Evolutionary conservation across 2,329 filamentous ascomycete species (phyloP).

Genomic region (Trichoderma sp.): DNA sequence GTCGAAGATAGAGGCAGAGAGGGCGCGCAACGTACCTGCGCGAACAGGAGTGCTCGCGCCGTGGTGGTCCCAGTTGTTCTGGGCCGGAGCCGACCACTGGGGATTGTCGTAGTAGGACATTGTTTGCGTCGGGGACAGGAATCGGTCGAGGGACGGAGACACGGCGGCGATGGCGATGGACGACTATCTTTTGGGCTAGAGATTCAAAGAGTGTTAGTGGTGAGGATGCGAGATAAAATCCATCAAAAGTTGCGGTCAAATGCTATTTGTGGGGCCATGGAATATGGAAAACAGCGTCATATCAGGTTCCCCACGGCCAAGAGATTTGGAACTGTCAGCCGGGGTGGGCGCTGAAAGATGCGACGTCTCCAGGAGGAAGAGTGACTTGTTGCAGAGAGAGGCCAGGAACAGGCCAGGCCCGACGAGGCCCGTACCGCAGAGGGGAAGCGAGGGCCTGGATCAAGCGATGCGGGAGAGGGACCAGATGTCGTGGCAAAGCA

Average conservation of each 20-base stretch:
- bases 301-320: constrained; percentile 16
- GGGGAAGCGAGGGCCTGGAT: constrained; percentile 17
- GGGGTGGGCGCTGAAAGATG: constrained; percentile 12
- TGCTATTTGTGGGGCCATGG: constrained; percentile 19
- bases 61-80: constrained; percentile 49
- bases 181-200: neutral
- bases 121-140: constrained; percentile 19
- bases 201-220: constrained; percentile 6
- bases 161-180: neutral
- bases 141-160: constrained; percentile 8
- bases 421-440: neutral
- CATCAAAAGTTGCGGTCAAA: constrained; percentile 20
- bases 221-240: constrained; percentile 17
- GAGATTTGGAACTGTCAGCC: neutral
- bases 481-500: neutral
- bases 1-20: neutral
- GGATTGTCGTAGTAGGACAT: constrained; percentile 49
- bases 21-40: constrained; percentile 34
- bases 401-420: neutral
- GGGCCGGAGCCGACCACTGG: constrained; percentile 38
- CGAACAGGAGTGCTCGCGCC: constrained; percentile 42
- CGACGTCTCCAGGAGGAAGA: neutral
- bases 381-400: neutral
- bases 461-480: neutral
- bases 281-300: constrained; percentile 14